Evolutionary conservation across 208 protist genomes (phyloP).

Genomic region (Acanthamoeba rhysodes): DNA sequence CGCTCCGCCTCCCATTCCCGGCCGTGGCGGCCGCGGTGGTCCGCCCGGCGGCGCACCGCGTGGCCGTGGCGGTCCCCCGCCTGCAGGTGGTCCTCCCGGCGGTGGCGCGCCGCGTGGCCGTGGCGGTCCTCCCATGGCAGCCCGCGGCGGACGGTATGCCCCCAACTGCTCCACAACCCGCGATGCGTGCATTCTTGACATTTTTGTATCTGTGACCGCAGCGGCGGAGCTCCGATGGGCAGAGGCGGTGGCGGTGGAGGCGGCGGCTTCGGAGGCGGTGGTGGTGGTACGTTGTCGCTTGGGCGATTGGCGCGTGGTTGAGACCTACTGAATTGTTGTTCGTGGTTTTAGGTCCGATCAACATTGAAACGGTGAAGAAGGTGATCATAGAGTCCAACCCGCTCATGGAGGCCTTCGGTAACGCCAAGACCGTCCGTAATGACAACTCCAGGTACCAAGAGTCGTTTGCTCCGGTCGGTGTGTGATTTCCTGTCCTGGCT

Average conservation of each 20-base stretch:
- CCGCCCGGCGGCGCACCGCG: slow-evolving; percentile 2
- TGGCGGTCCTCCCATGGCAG: slow-evolving; percentile 30
- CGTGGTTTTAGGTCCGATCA: slow-evolving; percentile 88
- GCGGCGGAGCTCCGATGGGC: neutral
- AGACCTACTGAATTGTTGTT: no score
- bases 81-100: slow-evolving; percentile 9
- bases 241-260: slow-evolving; percentile 13
- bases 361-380: slow-evolving; percentile 94
- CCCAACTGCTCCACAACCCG: slow-evolving; percentile 53
- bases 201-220: neutral
- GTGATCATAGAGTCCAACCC: slow-evolving; percentile 92
- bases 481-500: no score
- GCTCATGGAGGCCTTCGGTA: slow-evolving; percentile 80
- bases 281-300: neutral
- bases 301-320: neutral
- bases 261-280: neutral
- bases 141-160: slow-evolving; percentile 3
- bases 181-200: slow-evolving; percentile 62
- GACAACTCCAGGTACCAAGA: slow-evolving; percentile 86
- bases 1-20: slow-evolving; percentile 4
- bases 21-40: slow-evolving; percentile 25
- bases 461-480: slow-evolving; percentile 3
- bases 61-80: slow-evolving; percentile 30
- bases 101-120: neutral
- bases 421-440: slow-evolving; percentile 88